Evolutionary conservation across 2,329 filamentous ascomycete species (phyloP).

Genomic region (Apiospora sp.): DNA sequence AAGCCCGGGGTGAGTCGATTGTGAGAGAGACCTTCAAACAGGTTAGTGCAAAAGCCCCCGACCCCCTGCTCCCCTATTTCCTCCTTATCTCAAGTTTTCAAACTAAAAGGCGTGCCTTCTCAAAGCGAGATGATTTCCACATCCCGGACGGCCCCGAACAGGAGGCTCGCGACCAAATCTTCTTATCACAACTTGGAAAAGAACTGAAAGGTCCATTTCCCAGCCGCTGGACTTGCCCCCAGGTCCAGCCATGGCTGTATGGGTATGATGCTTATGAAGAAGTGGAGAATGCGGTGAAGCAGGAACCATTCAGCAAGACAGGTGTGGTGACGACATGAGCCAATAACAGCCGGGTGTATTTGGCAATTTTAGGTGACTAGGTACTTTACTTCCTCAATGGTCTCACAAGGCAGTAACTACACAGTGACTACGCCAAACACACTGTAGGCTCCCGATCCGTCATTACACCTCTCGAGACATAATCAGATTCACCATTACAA

Average conservation of each 20-base stretch:
- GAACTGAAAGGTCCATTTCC: constrained; percentile 64
- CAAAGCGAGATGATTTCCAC: constrained; percentile 59
- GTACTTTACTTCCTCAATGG: not conserved
- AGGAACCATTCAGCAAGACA: constrained; percentile 33
- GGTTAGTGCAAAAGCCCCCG: too few species aligned
- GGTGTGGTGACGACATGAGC: not conserved
- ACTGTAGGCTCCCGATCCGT: too few species aligned
- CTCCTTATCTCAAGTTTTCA: too few species aligned
- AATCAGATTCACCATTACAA: too few species aligned
- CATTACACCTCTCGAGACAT: too few species aligned
- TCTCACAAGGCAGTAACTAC: not conserved
- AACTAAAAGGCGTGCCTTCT: not conserved
- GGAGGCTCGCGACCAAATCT: constrained; percentile 62
- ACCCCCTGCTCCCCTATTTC: too few species aligned
- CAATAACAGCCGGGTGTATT: not conserved
- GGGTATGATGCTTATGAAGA: constrained; percentile 69
- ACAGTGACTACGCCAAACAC: not conserved
- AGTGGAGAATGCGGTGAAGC: constrained; percentile 49
- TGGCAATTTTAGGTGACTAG: not conserved
- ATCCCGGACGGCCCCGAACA: constrained; percentile 64
- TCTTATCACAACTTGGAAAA: constrained; percentile 62
- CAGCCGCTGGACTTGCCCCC: constrained; percentile 69
- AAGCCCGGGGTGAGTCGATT: constrained; percentile 59
- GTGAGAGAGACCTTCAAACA: constrained; percentile 68
- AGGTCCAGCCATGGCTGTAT: constrained; percentile 70